phyloP scores from a whole-genome alignment of 148 eudicot species.

The Vaccinium vitisidaea region DNA sequence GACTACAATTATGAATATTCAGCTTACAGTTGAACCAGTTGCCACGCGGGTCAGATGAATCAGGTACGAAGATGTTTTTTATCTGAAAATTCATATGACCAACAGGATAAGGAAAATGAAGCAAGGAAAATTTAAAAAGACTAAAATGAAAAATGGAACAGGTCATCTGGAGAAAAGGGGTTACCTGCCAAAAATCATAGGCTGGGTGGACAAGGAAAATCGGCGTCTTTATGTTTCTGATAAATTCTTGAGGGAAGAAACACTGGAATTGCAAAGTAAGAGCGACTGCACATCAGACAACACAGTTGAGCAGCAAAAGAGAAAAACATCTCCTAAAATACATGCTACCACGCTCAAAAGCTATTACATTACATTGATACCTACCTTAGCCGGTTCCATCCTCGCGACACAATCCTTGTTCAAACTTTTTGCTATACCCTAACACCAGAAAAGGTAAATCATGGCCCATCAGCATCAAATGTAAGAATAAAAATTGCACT shows the following conservation, averaged over 20 bases:
- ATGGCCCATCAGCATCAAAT: not conserved
- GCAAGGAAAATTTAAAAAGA: not conserved
- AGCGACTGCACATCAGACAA: conserved; percentile 19
- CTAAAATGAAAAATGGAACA: not conserved
- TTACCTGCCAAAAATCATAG: conserved; percentile 98
- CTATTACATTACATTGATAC: not conserved
- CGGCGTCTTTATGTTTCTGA: conserved; percentile 67
- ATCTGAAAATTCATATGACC: conserved; percentile 42
- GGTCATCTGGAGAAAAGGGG: not conserved
- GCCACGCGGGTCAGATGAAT: conserved; percentile 41
- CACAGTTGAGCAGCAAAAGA: conserved; percentile 12
- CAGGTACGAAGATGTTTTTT: conserved; percentile 68
- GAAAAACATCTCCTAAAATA: conserved; percentile 4
- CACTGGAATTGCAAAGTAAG: conserved; percentile 51
- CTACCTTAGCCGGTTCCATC: conserved; percentile 73
- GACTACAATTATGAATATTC: conserved; percentile 51
- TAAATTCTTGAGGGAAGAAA: conserved; percentile 78
- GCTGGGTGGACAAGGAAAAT: conserved; percentile 87
- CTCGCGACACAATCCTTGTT: conserved; percentile 64
- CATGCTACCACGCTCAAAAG: not conserved
- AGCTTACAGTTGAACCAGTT: conserved; percentile 68
- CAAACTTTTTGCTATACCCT: conserved; percentile 74
- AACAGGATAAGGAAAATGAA: not conserved
- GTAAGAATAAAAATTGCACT: not conserved
- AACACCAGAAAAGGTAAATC: conserved; percentile 19